These are phyloP conservation scores for Cystobasidium slooffiae DNA, from an alignment of 1,284 basidiomycete species.

Conservation along the genomic window DNA sequence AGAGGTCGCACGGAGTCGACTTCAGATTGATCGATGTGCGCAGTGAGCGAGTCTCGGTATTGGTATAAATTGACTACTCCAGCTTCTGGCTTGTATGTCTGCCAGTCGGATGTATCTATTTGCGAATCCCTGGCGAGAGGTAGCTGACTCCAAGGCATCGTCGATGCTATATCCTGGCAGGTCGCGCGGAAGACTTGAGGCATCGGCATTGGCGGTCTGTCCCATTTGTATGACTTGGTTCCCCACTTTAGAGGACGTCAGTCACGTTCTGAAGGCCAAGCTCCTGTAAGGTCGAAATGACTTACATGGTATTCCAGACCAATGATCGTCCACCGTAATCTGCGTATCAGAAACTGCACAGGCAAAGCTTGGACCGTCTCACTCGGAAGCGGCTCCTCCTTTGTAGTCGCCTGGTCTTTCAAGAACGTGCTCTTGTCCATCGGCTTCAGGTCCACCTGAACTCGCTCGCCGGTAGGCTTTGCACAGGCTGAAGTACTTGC, in stretches of 20 bases:
- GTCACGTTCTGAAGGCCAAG: not conserved
- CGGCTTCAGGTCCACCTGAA: conserved; percentile 24
- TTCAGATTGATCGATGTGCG: conserved; percentile 89
- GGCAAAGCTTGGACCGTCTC: conserved; percentile 33
- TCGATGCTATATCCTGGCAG: conserved; percentile 10
- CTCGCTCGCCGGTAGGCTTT: conserved; percentile 16
- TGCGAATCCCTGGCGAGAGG: not conserved
- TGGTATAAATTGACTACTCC: conserved; percentile 82
- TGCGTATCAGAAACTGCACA: conserved; percentile 45
- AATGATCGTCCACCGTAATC: conserved; percentile 85
- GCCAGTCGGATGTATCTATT: conserved; percentile 40
- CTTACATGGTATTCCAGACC: conserved; percentile 76
- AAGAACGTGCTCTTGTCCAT: conserved; percentile 28
- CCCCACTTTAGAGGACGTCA: conserved; percentile 27
- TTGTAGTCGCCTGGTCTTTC: conserved; percentile 16
- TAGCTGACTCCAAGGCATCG: conserved; percentile 13
- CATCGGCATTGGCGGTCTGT: conserved; percentile 40
- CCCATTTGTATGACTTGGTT: conserved; percentile 43
- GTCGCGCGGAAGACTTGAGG: conserved; percentile 18
- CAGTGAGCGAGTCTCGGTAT: conserved; percentile 78
- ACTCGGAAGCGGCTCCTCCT: conserved; percentile 25
- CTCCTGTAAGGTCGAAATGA: not conserved
- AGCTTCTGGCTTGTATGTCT: conserved; percentile 65
- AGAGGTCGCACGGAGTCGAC: conserved; percentile 81
- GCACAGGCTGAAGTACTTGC: conserved; percentile 1